Evolutionary conservation across 495 filamentous ascomycete species (phyloP).

Genomic region (Corynascus novoguineensis): DNA sequence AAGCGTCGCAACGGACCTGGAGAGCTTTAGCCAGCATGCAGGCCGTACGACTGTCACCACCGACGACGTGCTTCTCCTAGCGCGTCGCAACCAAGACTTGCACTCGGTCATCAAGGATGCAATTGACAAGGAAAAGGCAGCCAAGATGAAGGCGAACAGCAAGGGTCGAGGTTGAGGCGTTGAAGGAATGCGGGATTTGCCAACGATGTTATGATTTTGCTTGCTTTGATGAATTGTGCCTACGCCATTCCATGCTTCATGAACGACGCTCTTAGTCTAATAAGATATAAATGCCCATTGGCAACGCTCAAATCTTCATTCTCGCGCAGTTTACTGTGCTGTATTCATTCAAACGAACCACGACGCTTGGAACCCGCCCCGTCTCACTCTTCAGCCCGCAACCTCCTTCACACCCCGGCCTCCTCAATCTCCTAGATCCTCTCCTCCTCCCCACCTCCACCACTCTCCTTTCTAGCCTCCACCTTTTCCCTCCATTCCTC

Average conservation of each 20-base stretch:
- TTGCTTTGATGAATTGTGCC: not conserved
- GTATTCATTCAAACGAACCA: no score
- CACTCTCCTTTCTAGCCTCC: constrained; percentile 3
- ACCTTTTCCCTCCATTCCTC: constrained; percentile 35
- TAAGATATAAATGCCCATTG: no score
- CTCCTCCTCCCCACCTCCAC: not conserved
- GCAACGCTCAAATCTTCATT: no score
- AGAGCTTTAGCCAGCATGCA: constrained; percentile 84
- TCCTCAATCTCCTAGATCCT: not conserved
- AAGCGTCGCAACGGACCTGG: constrained; percentile 67
- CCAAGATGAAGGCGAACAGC: constrained; percentile 22
- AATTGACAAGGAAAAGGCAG: constrained; percentile 54
- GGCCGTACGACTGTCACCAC: constrained; percentile 73
- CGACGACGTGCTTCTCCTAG: constrained; percentile 81
- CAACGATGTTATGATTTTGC: not conserved
- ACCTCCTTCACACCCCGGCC: not conserved
- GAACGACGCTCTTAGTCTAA: constrained; percentile 3
- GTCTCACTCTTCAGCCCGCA: not conserved
- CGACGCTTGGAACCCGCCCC: not conserved
- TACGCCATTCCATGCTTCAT: not conserved
- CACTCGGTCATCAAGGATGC: constrained; percentile 64
- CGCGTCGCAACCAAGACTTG: constrained; percentile 79
- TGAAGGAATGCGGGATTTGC: not conserved
- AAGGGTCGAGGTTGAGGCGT: not conserved
- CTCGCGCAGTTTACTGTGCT: no score